A percentile compares a stretch with the other conserved stretches of the same genome.
Conservation (phyloP, 2,329 filamentous ascomycete species). For the Bertia moriformis region DNA sequence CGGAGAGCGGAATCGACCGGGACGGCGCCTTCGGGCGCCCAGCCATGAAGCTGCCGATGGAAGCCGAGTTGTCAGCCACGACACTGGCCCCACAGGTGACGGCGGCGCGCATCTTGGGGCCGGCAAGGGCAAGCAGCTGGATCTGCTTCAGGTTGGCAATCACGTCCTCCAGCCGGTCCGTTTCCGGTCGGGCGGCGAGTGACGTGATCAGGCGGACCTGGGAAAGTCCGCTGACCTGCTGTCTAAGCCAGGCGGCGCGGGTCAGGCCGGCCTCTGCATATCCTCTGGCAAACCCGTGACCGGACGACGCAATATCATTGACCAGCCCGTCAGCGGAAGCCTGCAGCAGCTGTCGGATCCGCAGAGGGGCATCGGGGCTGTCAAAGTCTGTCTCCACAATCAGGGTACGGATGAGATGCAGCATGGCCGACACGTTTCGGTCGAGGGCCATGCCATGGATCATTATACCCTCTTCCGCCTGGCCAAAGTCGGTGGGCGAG, state of each 20-base stretch:
- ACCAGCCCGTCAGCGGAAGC: conserved; percentile 77
- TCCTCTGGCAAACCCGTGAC: conserved; percentile 72
- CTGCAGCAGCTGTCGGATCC: conserved; percentile 76
- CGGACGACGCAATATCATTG: conserved; percentile 79
- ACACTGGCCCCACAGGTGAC: conserved; percentile 75
- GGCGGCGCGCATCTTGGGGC: conserved; percentile 58
- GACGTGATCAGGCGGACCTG: conserved; percentile 75
- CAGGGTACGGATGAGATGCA: conserved; percentile 66
- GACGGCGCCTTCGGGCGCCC: conserved; percentile 32
- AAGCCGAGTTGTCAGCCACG: conserved; percentile 52
- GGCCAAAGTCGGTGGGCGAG: conserved; percentile 56
- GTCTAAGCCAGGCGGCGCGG: conserved; percentile 54
- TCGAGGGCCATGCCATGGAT: conserved; percentile 81
- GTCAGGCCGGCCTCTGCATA: conserved; percentile 72
- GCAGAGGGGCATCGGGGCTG: conserved; percentile 62
- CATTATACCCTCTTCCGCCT: conserved; percentile 66
- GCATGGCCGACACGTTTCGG: conserved; percentile 80
- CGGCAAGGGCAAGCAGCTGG: conserved; percentile 62
- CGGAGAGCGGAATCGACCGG: conserved; percentile 22
- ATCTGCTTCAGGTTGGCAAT: conserved; percentile 75
- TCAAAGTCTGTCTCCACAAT: conserved; percentile 84
- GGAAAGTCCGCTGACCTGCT: conserved; percentile 79
- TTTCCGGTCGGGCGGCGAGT: conserved; percentile 57
- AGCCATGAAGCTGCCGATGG: conserved; percentile 57
- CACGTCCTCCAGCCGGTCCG: conserved; percentile 58